Percentiles rank a stretch among this genome's conserved stretches.
These are phyloP conservation scores for Talaromyces sp. DNA, from an alignment of 2,329 filamentous ascomycete species.

Conservation along the genomic window DNA sequence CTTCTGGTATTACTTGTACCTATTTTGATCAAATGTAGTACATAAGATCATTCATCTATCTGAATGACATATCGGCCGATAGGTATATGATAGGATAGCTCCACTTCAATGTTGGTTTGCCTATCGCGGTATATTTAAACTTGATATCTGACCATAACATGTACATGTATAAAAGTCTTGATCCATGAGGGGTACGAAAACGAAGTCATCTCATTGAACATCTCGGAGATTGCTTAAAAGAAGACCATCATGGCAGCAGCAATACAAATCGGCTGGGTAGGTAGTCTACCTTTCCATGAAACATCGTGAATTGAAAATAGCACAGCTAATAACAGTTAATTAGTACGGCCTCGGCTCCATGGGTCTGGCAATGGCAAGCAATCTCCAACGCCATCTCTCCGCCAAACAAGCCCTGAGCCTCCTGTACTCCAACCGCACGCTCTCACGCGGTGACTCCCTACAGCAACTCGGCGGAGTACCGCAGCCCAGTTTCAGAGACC, in stretches of 20 bases:
- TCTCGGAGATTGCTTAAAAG: no score
- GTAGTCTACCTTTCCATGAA: slow-evolving; percentile 6
- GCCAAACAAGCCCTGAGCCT: slow-evolving; percentile 29
- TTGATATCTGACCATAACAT: not conserved
- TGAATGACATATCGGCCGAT: not conserved
- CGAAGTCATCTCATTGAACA: not conserved
- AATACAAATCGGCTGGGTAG: slow-evolving; percentile 35
- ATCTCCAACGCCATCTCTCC: slow-evolving; percentile 38
- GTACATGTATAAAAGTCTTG: not conserved
- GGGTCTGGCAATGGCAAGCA: slow-evolving; percentile 42
- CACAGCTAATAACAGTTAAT: not conserved
- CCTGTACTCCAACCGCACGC: slow-evolving; percentile 39
- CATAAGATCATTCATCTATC: no score
- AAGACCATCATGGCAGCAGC: not conserved
- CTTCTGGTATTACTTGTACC: not conserved
- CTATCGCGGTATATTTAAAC: not conserved
- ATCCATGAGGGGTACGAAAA: not conserved
- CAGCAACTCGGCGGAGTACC: slow-evolving; percentile 32
- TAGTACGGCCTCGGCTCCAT: slow-evolving; percentile 43
- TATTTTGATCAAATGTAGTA: no score
- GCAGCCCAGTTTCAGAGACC: slow-evolving; percentile 28
- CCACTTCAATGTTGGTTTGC: not conserved
- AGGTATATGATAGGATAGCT: not conserved
- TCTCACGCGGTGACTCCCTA: slow-evolving; percentile 35
- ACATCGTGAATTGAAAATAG: not conserved